Evolutionary conservation across 2,329 filamentous ascomycete genomes (phyloP), one percentile per base, ranked within the genome.

Genomic region (Dothiorella sarmentorum): DNA sequence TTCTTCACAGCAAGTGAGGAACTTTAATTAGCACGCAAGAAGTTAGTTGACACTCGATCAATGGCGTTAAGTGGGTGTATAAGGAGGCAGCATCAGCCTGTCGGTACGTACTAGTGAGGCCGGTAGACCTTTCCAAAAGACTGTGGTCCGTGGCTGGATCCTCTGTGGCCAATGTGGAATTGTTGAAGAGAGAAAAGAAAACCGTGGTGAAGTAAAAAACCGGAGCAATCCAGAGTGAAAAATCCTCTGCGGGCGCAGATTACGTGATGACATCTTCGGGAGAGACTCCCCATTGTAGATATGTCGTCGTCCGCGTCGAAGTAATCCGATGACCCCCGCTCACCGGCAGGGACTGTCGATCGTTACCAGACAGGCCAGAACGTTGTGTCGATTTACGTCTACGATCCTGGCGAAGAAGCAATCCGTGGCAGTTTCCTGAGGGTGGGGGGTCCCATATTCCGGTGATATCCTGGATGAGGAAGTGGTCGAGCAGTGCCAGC

Each of bases 91-190:
- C 49, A 31, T 53, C 31, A 45, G 49, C 47, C 57, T 44, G n/a
- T 35, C 47, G 44, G 58, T 60, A 60, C 58, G 58, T 60, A 60
- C 58, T 60, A 49, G 24, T 56, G 37, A 56, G 58, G 51, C 52
- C 58, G 31, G 26, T 11, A 15, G 37, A 33, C 51, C 58, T 57
- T 33, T 56, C 58, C 58, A 60, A 60, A 60, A 60, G 57, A 60
- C 13, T 15, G 13, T 37, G 15, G 24, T 56, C 52, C 52, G n/a
- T 35, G 52, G 52, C 35, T 15, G 11, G 4, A 24, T 58, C 55
- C 55, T 40, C 13, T 18, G n/a, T 58, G 56, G 44, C 56, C 44
- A 29, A 10, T 26, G n/a, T 20, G 51, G 38, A 27, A 49, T 10
- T n/a, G 31, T 10, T 51, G 44, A 51, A 33, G 4, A 43, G 13